A percentile compares a stretch with the other conserved stretches of the same genome.
Evolutionary conservation across 805 yeast species (phyloP).

Genomic region (Monosporozyma yasuniensis): DNA sequence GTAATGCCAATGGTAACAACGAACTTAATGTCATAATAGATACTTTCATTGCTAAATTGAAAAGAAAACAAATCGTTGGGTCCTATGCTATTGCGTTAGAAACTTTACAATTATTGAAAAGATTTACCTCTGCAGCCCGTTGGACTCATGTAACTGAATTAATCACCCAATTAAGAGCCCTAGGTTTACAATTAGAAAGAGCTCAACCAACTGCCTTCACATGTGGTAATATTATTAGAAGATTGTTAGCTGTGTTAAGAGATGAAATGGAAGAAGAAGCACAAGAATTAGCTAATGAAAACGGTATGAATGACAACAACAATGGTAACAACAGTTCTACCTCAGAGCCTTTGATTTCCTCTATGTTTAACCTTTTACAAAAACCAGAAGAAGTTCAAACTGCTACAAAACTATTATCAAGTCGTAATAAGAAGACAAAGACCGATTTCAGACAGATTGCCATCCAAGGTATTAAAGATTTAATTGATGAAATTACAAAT

Average conservation of each 20-base stretch:
- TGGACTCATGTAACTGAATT: slow-evolving; percentile 76
- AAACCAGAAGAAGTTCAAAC: slow-evolving; percentile 31
- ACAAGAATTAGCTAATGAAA: slow-evolving; percentile 10
- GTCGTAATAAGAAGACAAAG: slow-evolving; percentile 16
- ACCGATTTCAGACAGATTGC: slow-evolving; percentile 73
- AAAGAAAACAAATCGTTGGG: slow-evolving; percentile 76
- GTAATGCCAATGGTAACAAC: background rate
- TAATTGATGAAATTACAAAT: slow-evolving; percentile 83
- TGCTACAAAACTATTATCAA: slow-evolving; percentile 6
- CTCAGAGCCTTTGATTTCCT: slow-evolving; percentile 52
- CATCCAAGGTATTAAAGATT: slow-evolving; percentile 85
- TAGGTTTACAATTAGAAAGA: slow-evolving; percentile 59
- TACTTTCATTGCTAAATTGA: slow-evolving; percentile 47
- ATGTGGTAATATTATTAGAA: slow-evolving; percentile 82
- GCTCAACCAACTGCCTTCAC: slow-evolving; percentile 88
- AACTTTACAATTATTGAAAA: slow-evolving; percentile 76
- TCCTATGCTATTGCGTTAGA: slow-evolving; percentile 78
- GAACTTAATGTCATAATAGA: slow-evolving; percentile 15
- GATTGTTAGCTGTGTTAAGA: slow-evolving; percentile 77
- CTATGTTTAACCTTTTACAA: slow-evolving; percentile 82
- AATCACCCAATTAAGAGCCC: slow-evolving; percentile 57
- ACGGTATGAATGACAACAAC: background rate
- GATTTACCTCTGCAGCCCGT: slow-evolving; percentile 81
- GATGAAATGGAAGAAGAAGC: slow-evolving; percentile 65
- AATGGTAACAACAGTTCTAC: slow-evolving; percentile 8